Evolutionary conservation across 2,329 filamentous ascomycete genomes (phyloP).

Genomic region (Gnomoniopsis smithogilvyi): DNA sequence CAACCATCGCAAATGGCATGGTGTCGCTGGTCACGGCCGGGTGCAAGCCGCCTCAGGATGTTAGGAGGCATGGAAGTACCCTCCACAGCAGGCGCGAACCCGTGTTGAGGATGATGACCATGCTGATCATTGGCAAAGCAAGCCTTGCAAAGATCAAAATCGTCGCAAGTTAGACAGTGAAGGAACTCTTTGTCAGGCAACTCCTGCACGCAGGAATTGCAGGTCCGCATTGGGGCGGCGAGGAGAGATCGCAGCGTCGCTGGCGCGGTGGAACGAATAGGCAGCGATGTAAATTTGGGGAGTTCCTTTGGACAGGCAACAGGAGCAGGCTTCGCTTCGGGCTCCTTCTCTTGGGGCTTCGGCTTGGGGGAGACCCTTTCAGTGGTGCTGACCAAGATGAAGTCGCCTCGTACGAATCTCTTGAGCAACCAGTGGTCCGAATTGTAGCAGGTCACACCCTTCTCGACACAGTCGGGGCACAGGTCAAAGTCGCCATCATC

Average conservation of each 20-base stretch:
- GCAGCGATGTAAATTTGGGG: background rate
- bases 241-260: background rate
- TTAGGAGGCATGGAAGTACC: slow-evolving; percentile 59
- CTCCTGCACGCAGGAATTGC: slow-evolving; percentile 66
- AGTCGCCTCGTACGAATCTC: slow-evolving; percentile 74
- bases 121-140: slow-evolving; percentile 78
- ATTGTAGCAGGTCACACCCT: slow-evolving; percentile 73
- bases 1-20: slow-evolving; percentile 93
- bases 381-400: slow-evolving; percentile 80
- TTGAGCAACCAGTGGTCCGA: slow-evolving; percentile 93
- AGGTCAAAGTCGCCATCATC: slow-evolving; percentile 94
- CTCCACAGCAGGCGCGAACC: slow-evolving; percentile 66
- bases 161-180: slow-evolving; percentile 79
- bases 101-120: slow-evolving; percentile 87
- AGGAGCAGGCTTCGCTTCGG: slow-evolving; percentile 6
- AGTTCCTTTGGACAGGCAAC: background rate
- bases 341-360: slow-evolving; percentile 30
- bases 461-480: slow-evolving; percentile 74
- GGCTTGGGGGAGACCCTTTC: slow-evolving; percentile 71
- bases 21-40: slow-evolving; percentile 79
- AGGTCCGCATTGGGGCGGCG: slow-evolving; percentile 54
- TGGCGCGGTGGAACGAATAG: background rate
- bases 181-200: slow-evolving; percentile 77
- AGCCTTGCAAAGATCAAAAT: slow-evolving; percentile 85
- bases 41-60: slow-evolving; percentile 65